phyloP scores from a whole-genome alignment of 2,329 filamentous ascomycete species.

The Berkeleyomyces rouxiae region DNA sequence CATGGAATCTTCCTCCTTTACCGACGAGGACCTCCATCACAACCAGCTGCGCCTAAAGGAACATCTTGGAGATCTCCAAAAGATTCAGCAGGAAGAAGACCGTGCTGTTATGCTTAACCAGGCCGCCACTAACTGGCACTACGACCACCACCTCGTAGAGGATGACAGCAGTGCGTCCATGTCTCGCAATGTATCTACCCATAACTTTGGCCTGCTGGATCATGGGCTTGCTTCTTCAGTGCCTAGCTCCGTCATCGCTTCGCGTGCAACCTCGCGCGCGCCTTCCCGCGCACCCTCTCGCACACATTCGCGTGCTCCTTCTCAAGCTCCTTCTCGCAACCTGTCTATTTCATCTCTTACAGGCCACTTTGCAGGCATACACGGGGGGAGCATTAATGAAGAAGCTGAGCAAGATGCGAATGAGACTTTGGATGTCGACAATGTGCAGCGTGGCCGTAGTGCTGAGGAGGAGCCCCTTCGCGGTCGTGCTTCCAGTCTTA shows the following conservation, averaged over 20 bases:
- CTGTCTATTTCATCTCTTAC: slow-evolving; percentile 28
- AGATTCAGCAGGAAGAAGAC: slow-evolving; percentile 37
- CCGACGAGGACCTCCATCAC: slow-evolving; percentile 35
- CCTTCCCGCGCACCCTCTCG: slow-evolving; percentile 33
- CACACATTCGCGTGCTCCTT: slow-evolving; percentile 29
- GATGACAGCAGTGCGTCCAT: slow-evolving; percentile 29
- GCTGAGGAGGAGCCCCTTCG: slow-evolving; percentile 41
- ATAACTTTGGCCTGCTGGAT: slow-evolving; percentile 25
- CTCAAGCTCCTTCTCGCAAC: slow-evolving; percentile 23
- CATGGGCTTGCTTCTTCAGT: slow-evolving; percentile 19
- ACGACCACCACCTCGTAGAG: slow-evolving; percentile 61
- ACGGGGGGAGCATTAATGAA: not conserved
- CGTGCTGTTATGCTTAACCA: slow-evolving; percentile 26
- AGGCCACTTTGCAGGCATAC: slow-evolving; percentile 1
- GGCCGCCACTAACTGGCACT: slow-evolving; percentile 62
- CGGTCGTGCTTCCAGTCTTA: slow-evolving; percentile 61
- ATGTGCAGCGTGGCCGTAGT: not conserved
- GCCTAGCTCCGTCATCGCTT: slow-evolving; percentile 24
- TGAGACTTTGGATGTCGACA: not conserved
- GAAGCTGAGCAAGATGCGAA: not conserved
- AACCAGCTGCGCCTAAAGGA: slow-evolving; percentile 43
- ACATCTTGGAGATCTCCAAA: slow-evolving; percentile 39
- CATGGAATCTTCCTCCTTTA: slow-evolving; percentile 23
- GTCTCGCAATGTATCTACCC: slow-evolving; percentile 27
- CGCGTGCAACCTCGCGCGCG: slow-evolving; percentile 28